A percentile compares a stretch with the other conserved stretches of the same genome.
phyloP scores from a whole-genome alignment of 2,329 filamentous ascomycete species.

The Fusarium sp. region DNA sequence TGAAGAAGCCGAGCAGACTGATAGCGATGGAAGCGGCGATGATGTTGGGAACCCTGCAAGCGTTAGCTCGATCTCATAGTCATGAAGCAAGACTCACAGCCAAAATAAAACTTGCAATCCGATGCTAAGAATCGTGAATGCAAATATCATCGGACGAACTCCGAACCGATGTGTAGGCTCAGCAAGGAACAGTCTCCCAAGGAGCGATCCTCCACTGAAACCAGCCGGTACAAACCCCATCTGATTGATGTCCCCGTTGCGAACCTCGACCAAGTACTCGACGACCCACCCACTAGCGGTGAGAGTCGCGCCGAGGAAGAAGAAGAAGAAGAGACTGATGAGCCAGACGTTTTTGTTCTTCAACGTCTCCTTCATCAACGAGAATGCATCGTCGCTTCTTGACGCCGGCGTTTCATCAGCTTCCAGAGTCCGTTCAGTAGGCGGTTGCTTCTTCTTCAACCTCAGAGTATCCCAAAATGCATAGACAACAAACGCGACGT shows the following conservation, averaged over 20 bases:
- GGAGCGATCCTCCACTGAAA: slow-evolving; percentile 64
- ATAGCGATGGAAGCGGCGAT: slow-evolving; percentile 62
- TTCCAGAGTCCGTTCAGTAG: neutral
- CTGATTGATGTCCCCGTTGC: slow-evolving; percentile 61
- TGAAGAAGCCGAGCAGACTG: slow-evolving; percentile 64
- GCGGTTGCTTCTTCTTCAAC: slow-evolving; percentile 34
- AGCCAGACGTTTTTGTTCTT: slow-evolving; percentile 61
- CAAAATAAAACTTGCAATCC: slow-evolving; percentile 67
- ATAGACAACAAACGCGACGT: slow-evolving; percentile 55
- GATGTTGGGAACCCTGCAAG: slow-evolving; percentile 50
- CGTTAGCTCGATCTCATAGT: neutral
- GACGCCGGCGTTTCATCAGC: slow-evolving; percentile 9
- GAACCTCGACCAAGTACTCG: slow-evolving; percentile 68
- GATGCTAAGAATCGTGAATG: slow-evolving; percentile 61
- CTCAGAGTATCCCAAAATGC: slow-evolving; percentile 60
- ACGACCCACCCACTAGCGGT: slow-evolving; percentile 71
- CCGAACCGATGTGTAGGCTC: slow-evolving; percentile 68
- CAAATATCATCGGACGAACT: slow-evolving; percentile 63
- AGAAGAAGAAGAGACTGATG: slow-evolving; percentile 70
- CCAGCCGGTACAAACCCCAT: slow-evolving; percentile 71
- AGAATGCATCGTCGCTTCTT: slow-evolving; percentile 46
- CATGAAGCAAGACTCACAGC: slow-evolving; percentile 50
- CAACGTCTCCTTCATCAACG: slow-evolving; percentile 56
- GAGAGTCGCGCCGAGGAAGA: slow-evolving; percentile 63
- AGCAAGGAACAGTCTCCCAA: slow-evolving; percentile 64